These are phyloP conservation scores for Trichoderma virens DNA, from an alignment of 495 filamentous ascomycete species.

Conservation along the genomic window DNA sequence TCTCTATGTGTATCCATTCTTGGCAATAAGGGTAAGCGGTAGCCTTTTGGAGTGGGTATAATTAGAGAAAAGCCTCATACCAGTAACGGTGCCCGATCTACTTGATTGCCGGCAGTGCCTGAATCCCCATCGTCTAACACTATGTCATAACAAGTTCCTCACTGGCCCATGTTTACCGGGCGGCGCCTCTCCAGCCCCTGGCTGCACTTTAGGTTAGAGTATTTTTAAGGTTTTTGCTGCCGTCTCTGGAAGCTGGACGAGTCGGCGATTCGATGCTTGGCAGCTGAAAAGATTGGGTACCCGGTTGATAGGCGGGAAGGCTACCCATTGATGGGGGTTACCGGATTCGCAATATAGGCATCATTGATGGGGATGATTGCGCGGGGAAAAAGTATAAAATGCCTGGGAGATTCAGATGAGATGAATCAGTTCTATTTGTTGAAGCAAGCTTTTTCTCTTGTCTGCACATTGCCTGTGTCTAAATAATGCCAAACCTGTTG, in stretches of 20 bases:
- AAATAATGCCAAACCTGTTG: not conserved
- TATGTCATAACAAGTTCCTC: not conserved
- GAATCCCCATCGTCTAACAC: not conserved
- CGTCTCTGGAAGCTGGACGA: not conserved
- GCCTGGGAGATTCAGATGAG: not conserved
- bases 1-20: not conserved
- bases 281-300: not conserved
- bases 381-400: not conserved
- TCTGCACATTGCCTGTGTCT: not conserved
- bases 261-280: not conserved
- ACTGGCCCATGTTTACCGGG: not conserved
- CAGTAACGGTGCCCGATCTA: not conserved
- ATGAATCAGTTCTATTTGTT: not conserved
- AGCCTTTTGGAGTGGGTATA: not conserved
- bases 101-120: not conserved
- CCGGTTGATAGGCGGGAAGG: not conserved
- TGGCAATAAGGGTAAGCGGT: not conserved
- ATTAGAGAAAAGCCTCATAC: not conserved
- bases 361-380: not conserved
- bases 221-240: not conserved
- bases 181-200: not conserved
- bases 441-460: not conserved
- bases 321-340: not conserved
- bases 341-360: not conserved
- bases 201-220: not conserved